Conservation (phyloP, 2,329 filamentous ascomycete species). For the Cladosporium sp. region DNA sequence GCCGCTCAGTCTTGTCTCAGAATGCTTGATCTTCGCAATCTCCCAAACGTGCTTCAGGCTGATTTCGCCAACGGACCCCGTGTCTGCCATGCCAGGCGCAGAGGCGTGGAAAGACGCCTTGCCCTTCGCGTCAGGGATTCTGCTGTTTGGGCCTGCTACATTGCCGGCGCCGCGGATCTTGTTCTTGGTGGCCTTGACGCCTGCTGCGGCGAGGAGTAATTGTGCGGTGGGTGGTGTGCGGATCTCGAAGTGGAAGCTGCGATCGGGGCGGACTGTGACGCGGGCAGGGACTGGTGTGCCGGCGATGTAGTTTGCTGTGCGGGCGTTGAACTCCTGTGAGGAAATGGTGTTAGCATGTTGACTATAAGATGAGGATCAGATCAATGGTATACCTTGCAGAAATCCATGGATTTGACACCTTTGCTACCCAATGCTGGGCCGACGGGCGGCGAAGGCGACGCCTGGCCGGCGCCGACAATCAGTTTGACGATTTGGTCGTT, state of each 20-base stretch:
- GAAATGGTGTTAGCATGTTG: conserved; percentile 7
- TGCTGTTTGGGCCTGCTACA: conserved; percentile 48
- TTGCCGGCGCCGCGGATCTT: conserved; percentile 71
- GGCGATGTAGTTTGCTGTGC: conserved; percentile 78
- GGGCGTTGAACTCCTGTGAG: conserved; percentile 88
- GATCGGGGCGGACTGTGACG: conserved; percentile 88
- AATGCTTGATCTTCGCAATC: conserved; percentile 91
- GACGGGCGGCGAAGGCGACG: conserved; percentile 90
- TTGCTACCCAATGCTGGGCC: conserved; percentile 95
- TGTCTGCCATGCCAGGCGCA: conserved; percentile 60
- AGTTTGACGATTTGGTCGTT: conserved; percentile 87
- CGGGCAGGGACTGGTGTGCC: conserved; percentile 89
- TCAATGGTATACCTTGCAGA: conserved; percentile 78
- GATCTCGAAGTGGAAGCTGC: conserved; percentile 89
- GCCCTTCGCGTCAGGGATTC: conserved; percentile 39
- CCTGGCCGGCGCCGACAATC: conserved; percentile 94
- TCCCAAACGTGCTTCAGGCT: conserved; percentile 96
- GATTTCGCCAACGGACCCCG: conserved; percentile 72
- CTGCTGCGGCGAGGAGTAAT: conserved; percentile 80
- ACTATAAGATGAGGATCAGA: neutral
- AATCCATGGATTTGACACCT: conserved; percentile 99
- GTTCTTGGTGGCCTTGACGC: conserved; percentile 73
- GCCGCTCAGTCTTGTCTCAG: conserved; percentile 53
- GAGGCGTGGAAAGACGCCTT: conserved; percentile 37
- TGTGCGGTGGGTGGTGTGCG: conserved; percentile 94